Evolutionary conservation across 768 basidiomycete species (phyloP).

Genomic region (Pleurotus tuber-regium): DNA sequence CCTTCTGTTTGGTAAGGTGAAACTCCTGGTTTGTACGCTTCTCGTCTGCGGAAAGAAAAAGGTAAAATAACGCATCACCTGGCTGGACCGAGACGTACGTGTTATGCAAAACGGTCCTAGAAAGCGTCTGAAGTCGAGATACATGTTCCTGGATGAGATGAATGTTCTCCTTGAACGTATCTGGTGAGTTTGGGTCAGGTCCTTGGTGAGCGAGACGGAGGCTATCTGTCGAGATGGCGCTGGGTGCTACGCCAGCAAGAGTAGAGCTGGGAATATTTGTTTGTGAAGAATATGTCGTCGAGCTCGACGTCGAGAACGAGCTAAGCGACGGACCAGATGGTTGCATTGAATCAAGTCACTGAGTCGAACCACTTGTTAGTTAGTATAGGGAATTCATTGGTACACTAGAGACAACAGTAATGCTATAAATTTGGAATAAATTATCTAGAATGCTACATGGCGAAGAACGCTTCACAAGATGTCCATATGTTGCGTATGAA

Average conservation of each 20-base stretch:
- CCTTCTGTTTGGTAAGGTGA: slow-evolving; percentile 57
- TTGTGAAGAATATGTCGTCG: background rate
- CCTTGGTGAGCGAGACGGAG: slow-evolving; percentile 25
- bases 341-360: slow-evolving; percentile 2
- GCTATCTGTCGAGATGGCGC: background rate
- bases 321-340: background rate
- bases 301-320: background rate
- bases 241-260: background rate
- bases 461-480: no score
- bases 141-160: slow-evolving; percentile 47
- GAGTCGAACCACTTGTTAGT: no score
- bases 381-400: no score
- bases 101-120: slow-evolving; percentile 44
- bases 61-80: no score
- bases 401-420: no score
- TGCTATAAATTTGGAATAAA: no score
- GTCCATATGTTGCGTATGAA: no score
- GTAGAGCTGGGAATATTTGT: background rate
- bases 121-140: slow-evolving; percentile 43
- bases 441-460: no score
- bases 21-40: slow-evolving; percentile 56
- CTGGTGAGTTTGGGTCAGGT: slow-evolving; percentile 57
- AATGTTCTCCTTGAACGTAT: slow-evolving; percentile 59
- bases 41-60: slow-evolving; percentile 37
- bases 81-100: slow-evolving; percentile 61